Conservation (phyloP, 106 monocot genomes). For the Phalaenopsis aphrodite region DNA sequence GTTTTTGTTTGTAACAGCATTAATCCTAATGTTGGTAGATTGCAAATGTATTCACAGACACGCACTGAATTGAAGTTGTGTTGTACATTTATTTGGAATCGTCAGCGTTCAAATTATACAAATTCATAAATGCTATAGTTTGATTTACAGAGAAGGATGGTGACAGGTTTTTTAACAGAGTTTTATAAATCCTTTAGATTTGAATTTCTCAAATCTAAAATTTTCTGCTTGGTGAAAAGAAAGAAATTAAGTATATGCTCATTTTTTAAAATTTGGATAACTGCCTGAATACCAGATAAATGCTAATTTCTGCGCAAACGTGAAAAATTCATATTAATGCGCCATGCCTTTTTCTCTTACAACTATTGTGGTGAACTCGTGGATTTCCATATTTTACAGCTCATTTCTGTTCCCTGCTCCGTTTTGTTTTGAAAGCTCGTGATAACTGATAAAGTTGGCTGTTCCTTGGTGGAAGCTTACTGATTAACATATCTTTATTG, state of each 20-base stretch:
- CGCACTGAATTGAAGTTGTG: background rate
- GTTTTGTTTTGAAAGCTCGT: too few species aligned
- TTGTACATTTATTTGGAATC: background rate
- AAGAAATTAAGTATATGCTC: background rate
- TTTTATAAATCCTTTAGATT: background rate
- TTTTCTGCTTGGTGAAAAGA: background rate
- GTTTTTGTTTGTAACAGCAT: background rate
- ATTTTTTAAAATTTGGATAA: too few species aligned
- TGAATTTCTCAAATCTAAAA: background rate
- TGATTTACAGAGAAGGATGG: background rate
- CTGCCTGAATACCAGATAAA: background rate
- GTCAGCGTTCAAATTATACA: background rate
- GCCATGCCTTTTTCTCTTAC: background rate
- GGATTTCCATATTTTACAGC: too few species aligned
- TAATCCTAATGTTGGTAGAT: constrained; percentile 1
- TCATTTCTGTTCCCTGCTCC: too few species aligned
- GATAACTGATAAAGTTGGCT: too few species aligned
- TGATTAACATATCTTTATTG: too few species aligned
- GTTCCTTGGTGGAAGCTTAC: too few species aligned
- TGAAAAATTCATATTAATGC: background rate
- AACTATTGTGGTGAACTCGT: background rate
- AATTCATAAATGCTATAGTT: background rate
- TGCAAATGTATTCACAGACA: background rate
- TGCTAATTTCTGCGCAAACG: background rate
- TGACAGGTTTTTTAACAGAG: background rate